Percentiles rank a stretch among this genome's conserved stretches.
These are phyloP conservation scores for Fusarium humuli DNA, from an alignment of 2,329 filamentous ascomycete genomes.

Conservation along the genomic window DNA sequence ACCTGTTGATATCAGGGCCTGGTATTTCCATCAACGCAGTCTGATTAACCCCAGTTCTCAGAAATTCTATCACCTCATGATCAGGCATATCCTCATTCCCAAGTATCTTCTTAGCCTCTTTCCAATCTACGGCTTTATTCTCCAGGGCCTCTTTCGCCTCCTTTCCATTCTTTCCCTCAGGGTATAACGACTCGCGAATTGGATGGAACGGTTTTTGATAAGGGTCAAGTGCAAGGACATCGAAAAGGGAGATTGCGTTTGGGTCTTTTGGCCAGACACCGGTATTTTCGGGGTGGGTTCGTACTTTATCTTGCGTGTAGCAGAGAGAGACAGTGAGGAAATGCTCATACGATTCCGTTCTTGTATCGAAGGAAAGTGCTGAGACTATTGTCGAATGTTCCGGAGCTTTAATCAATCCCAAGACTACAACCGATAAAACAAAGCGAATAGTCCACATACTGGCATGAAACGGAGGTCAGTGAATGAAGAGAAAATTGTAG, in stretches of 20 bases:
- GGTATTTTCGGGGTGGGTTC: neutral
- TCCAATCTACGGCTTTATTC: neutral
- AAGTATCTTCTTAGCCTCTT: neutral
- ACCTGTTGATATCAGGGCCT: accelerated
- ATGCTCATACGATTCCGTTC: neutral
- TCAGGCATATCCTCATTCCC: neutral
- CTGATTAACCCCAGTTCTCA: accelerated
- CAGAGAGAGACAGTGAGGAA: neutral
- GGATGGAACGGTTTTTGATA: neutral
- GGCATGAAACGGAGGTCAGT: neutral
- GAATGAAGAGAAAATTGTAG: too few relatives aligned
- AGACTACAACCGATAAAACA: neutral
- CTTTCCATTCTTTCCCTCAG: neutral
- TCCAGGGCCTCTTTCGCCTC: neutral
- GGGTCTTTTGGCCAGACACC: neutral
- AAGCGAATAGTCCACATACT: neutral
- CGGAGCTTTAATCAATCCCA: accelerated
- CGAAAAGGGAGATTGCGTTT: neutral
- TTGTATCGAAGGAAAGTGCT: neutral
- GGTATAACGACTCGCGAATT: neutral
- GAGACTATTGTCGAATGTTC: accelerated
- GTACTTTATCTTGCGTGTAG: neutral
- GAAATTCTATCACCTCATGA: neutral
- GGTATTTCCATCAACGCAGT: accelerated
- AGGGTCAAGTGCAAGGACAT: neutral